Conservation (phyloP, 768 basidiomycete species). For the Tulasnella sp. region DNA sequence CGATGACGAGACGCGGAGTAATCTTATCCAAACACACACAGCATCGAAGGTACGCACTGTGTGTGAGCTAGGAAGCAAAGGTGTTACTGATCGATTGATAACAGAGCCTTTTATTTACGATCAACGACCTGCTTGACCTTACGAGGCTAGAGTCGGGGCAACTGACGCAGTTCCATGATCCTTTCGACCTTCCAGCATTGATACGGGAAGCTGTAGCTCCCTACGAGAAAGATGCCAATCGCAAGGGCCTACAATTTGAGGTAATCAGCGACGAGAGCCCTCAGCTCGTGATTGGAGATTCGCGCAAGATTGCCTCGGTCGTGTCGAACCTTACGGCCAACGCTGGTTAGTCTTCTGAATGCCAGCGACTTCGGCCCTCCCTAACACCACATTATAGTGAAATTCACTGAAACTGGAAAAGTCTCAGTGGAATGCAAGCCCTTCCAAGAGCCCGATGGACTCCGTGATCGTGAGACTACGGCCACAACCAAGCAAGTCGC, state of each 20-base stretch:
- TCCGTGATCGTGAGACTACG: constrained; percentile 25
- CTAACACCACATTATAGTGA: constrained; percentile 34
- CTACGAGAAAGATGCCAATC: constrained; percentile 52
- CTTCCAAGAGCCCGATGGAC: constrained; percentile 40
- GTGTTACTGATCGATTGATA: neutral
- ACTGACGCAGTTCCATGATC: constrained; percentile 63
- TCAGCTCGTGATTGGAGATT: constrained; percentile 53
- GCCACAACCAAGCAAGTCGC: constrained; percentile 32
- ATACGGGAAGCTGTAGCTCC: constrained; percentile 51
- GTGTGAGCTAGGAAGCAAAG: neutral
- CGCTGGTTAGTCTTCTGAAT: constrained; percentile 38
- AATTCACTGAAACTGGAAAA: constrained; percentile 51
- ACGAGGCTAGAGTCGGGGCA: constrained; percentile 65
- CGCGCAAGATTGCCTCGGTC: constrained; percentile 59
- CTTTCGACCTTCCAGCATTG: constrained; percentile 49
- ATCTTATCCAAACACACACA: constrained; percentile 55
- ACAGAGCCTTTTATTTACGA: constrained; percentile 63
- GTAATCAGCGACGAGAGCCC: constrained; percentile 46
- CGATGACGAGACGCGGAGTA: constrained; percentile 60
- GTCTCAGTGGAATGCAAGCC: constrained; percentile 47
- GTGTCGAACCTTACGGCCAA: constrained; percentile 70
- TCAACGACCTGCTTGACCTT: constrained; percentile 71
- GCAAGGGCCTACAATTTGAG: constrained; percentile 46
- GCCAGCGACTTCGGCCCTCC: neutral
- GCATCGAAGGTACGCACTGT: constrained; percentile 48